These are phyloP conservation scores for Colletotrichum costaricense DNA, from an alignment of 2,329 filamentous ascomycete genomes.

Conservation along the genomic window DNA sequence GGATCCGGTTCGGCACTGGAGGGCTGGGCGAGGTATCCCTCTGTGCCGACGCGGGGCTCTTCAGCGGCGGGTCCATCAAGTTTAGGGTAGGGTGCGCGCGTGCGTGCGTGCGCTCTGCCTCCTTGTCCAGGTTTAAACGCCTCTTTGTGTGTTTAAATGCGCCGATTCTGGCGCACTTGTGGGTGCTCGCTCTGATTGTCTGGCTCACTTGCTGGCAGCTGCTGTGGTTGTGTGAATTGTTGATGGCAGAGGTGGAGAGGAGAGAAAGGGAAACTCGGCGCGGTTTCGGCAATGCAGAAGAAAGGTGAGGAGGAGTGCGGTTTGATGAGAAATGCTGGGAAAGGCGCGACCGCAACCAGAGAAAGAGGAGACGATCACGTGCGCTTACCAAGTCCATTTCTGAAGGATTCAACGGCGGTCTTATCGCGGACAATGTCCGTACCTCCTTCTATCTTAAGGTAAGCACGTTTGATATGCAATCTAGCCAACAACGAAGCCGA, in stretches of 20 bases:
- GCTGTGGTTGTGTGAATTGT: conserved; percentile 11
- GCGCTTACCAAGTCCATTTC: background rate
- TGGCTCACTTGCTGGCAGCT: background rate
- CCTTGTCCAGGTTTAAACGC: background rate
- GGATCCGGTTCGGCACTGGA: conserved; percentile 40
- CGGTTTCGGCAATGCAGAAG: conserved; percentile 31
- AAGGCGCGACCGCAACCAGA: background rate
- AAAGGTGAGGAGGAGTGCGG: conserved; percentile 2
- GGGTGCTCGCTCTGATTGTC: background rate
- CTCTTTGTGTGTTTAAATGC: conserved; percentile 1
- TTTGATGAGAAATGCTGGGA: conserved; percentile 1
- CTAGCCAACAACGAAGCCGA: background rate
- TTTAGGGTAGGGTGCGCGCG: conserved; percentile 15
- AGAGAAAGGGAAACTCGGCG: conserved; percentile 15
- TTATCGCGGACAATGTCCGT: background rate
- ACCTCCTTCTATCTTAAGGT: background rate
- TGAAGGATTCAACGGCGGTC: background rate
- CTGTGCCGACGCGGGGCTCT: conserved; percentile 29
- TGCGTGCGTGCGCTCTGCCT: conserved; percentile 13
- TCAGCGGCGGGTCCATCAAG: conserved; percentile 31
- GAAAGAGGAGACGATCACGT: conserved; percentile 18
- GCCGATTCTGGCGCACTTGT: conserved; percentile 8
- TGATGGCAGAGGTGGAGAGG: conserved; percentile 20
- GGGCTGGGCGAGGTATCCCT: conserved; percentile 25
- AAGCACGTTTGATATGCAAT: background rate